A percentile compares a stretch with the other conserved stretches of the same genome.
These are phyloP conservation scores for Dictyophora rubrovolvata DNA, from an alignment of 768 basidiomycete species.

Conservation along the genomic window DNA sequence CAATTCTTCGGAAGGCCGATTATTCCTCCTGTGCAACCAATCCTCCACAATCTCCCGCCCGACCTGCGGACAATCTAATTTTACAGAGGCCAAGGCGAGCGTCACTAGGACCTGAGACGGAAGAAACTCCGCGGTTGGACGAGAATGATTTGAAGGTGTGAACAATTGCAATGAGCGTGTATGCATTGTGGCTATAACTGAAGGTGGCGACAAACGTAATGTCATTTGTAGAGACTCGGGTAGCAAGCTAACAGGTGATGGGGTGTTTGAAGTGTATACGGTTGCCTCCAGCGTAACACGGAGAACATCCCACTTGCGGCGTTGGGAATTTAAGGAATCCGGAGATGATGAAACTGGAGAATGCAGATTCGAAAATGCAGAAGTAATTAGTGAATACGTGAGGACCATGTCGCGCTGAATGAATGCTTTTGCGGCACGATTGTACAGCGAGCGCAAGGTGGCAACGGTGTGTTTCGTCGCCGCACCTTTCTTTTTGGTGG, in stretches of 20 bases:
- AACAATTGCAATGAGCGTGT: conserved; percentile 60
- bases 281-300: conserved; percentile 76
- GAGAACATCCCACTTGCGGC: conserved; percentile 82
- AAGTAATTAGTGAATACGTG: conserved; percentile 52
- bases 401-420: conserved; percentile 62
- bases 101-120: conserved; percentile 64
- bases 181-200: conserved; percentile 46
- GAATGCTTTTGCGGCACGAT: conserved; percentile 70
- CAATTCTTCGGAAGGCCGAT: conserved; percentile 23
- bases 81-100: conserved; percentile 59
- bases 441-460: conserved; percentile 62
- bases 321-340: conserved; percentile 33
- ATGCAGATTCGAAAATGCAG: conserved; percentile 54
- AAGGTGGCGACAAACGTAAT: conserved; percentile 47
- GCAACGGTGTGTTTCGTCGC: conserved; percentile 3
- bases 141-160: conserved; percentile 35
- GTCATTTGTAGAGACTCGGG: conserved; percentile 44
- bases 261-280: conserved; percentile 46
- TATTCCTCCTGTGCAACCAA: conserved; percentile 58
- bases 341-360: conserved; percentile 26
- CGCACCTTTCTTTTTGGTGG: neutral
- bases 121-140: conserved; percentile 43
- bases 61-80: conserved; percentile 48
- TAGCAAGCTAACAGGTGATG: conserved; percentile 23
- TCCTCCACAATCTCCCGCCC: conserved; percentile 64